Percentiles rank a stretch among this genome's conserved stretches.
Conservation (phyloP, 179 eudicot species). For the Silene vulgaris region DNA sequence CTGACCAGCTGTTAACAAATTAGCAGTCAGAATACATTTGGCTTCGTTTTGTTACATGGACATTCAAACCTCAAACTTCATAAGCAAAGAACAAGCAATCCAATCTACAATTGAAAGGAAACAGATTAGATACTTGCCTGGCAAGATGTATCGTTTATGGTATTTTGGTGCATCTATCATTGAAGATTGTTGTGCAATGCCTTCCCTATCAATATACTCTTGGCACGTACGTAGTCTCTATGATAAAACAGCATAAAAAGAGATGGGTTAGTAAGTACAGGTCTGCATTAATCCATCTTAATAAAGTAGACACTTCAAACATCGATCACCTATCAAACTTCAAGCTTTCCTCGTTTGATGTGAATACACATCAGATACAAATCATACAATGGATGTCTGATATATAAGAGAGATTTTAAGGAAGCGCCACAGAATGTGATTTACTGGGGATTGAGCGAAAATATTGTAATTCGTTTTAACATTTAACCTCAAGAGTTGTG, state of each 20-base stretch:
- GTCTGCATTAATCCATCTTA: background rate
- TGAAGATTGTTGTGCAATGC: constrained; percentile 71
- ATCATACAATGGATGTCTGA: too few relatives aligned
- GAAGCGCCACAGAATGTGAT: too few relatives aligned
- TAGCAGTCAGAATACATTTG: background rate
- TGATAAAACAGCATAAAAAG: constrained; percentile 16
- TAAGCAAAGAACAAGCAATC: too few relatives aligned
- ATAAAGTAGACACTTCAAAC: too few relatives aligned
- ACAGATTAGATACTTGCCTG: constrained; percentile 44
- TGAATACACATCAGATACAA: too few relatives aligned
- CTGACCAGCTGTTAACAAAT: constrained; percentile 51
- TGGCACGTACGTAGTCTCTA: constrained; percentile 80
- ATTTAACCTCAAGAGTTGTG: background rate
- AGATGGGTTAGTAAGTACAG: background rate
- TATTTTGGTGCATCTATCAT: constrained; percentile 64
- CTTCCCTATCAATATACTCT: constrained; percentile 72
- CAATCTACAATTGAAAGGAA: background rate
- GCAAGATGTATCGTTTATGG: constrained; percentile 81
- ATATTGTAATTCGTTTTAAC: background rate
- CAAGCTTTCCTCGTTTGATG: too few relatives aligned
- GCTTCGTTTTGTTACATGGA: background rate
- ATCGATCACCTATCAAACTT: too few relatives aligned
- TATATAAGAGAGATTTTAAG: too few relatives aligned
- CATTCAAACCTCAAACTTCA: background rate
- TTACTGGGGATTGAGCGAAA: too few relatives aligned